phyloP scores from a whole-genome alignment of 768 basidiomycete genomes.

The Tephrocybe rancida region DNA sequence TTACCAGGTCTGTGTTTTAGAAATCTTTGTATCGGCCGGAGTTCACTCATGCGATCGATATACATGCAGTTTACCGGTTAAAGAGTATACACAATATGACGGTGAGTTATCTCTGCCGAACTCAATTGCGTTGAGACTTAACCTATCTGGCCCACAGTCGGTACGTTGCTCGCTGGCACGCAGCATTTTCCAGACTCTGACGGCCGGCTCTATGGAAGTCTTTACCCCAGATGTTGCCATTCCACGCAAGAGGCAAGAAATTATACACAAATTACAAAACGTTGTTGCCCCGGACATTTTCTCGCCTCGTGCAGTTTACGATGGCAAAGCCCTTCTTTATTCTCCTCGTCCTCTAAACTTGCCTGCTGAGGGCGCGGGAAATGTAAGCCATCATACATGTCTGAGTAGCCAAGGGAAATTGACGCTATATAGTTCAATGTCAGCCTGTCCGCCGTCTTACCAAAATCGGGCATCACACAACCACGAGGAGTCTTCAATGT shows the following conservation, averaged over 20 bases:
- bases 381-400: constrained; percentile 20
- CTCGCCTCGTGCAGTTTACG: constrained; percentile 46
- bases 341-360: constrained; percentile 31
- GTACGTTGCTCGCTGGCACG: not conserved
- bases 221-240: constrained; percentile 25
- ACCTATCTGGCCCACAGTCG: not conserved
- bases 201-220: constrained; percentile 4
- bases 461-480: constrained; percentile 6
- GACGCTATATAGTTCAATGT: constrained; percentile 33
- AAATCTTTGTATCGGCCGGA: not conserved
- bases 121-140: not conserved
- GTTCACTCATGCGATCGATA: not conserved
- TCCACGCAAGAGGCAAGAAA: constrained; percentile 26
- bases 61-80: constrained; percentile 25
- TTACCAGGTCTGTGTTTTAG: constrained; percentile 21
- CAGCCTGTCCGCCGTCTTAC: constrained; percentile 20
- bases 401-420: not conserved
- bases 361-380: constrained; percentile 26
- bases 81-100: constrained; percentile 31
- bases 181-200: not conserved
- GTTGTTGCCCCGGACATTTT: constrained; percentile 35
- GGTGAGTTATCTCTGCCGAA: constrained; percentile 16
- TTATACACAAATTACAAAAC: constrained; percentile 42
- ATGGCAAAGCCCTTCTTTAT: constrained; percentile 46
- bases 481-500: constrained; percentile 32